These are phyloP conservation scores for Leccinum broughii DNA, from an alignment of 768 basidiomycete species.

Conservation along the genomic window DNA sequence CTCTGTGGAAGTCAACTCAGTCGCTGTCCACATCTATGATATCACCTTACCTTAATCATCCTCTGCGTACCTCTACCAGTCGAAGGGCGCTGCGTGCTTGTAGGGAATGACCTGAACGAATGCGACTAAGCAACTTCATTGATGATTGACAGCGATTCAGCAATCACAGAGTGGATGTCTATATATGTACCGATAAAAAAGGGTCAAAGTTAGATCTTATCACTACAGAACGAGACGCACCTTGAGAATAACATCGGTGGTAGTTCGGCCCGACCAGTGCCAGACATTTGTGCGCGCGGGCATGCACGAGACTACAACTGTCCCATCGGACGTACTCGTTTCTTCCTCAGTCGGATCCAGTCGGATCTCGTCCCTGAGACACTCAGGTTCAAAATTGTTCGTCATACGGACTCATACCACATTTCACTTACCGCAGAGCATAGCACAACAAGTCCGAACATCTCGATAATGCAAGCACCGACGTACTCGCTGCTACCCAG, in stretches of 20 bases:
- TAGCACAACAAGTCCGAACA: slow-evolving; percentile 84
- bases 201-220: slow-evolving; percentile 2
- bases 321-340: slow-evolving; percentile 52
- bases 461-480: slow-evolving; percentile 63
- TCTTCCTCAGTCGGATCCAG: slow-evolving; percentile 83
- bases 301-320: slow-evolving; percentile 77
- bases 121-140: slow-evolving; percentile 12
- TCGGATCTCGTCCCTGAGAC: slow-evolving; percentile 54
- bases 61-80: background rate
- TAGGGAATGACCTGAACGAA: background rate
- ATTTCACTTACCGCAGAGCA: slow-evolving; percentile 66
- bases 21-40: background rate
- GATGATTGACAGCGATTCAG: slow-evolving; percentile 54
- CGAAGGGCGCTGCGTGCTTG: background rate
- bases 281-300: slow-evolving; percentile 87
- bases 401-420: background rate
- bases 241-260: slow-evolving; percentile 48
- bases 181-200: slow-evolving; percentile 39
- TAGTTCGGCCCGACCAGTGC: slow-evolving; percentile 65
- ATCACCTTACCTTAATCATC: background rate
- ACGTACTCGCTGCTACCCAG: slow-evolving; percentile 84
- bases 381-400: slow-evolving; percentile 5
- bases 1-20: background rate
- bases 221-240: slow-evolving; percentile 44
- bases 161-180: slow-evolving; percentile 54